These are phyloP conservation scores for Cyclotella choctawhatcheeana DNA, from an alignment of 108 stramenopile genomes.

Conservation along the genomic window DNA sequence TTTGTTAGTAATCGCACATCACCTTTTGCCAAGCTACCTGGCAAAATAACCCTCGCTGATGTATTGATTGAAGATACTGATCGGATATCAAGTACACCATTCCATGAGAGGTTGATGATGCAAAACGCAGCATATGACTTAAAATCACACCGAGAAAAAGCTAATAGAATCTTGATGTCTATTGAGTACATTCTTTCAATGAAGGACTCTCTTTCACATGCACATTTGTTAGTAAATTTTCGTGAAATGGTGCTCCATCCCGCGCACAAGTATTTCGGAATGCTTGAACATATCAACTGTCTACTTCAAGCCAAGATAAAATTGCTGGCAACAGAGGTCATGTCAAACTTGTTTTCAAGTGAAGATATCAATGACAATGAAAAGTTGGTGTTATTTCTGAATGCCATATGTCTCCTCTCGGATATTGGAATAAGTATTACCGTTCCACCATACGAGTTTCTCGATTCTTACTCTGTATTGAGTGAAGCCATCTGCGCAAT, in stretches of 20 bases:
- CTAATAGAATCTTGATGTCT: not conserved
- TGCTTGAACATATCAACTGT: not conserved
- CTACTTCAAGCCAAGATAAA: not conserved
- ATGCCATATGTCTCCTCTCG: not conserved
- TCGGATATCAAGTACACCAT: not conserved
- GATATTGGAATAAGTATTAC: not conserved
- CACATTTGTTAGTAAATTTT: not conserved
- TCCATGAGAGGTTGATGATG: not conserved
- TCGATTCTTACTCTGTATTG: not conserved
- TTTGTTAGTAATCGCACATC: constrained; percentile 9
- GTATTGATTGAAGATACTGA: constrained; percentile 1
- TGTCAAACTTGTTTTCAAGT: not conserved
- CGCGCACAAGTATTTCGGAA: not conserved
- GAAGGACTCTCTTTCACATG: not conserved
- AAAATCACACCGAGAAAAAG: not conserved
- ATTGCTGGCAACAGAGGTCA: not conserved
- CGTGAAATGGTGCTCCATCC: constrained; percentile 1
- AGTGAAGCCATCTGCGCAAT: not conserved
- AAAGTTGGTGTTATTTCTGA: not conserved
- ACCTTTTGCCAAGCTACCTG: not conserved
- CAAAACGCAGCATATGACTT: not conserved
- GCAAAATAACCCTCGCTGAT: not conserved
- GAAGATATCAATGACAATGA: not conserved
- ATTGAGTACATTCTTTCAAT: not conserved
- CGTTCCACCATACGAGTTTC: not conserved